Percentiles rank a stretch among this genome's conserved stretches.
Evolutionary conservation across 148 eudicot genomes (phyloP).

Genomic region (Cornus controversa): DNA sequence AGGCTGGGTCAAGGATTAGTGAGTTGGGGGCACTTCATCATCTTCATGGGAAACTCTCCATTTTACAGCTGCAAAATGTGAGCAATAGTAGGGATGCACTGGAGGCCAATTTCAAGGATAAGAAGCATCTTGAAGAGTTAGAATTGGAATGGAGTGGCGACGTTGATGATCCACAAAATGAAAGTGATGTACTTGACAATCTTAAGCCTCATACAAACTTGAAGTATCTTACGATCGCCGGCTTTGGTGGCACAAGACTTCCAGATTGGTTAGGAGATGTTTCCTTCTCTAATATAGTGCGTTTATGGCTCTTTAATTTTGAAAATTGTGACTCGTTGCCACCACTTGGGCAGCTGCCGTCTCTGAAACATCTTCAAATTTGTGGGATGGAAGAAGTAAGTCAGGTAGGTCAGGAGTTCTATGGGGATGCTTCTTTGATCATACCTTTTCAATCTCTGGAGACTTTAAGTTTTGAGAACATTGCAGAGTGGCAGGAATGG

Average conservation of each 20-base stretch:
- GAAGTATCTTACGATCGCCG: not conserved
- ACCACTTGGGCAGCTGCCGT: no score
- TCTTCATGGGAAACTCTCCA: not conserved
- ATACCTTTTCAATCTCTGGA: not conserved
- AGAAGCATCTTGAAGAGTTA: no score
- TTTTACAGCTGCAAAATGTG: not conserved
- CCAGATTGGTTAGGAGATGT: no score
- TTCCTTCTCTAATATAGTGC: no score
- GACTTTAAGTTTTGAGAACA: not conserved
- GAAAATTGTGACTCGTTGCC: no score
- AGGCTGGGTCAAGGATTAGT: not conserved
- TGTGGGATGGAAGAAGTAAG: no score
- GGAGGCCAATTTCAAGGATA: not conserved
- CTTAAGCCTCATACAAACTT: not conserved
- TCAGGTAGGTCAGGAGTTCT: not conserved
- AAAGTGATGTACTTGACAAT: not conserved
- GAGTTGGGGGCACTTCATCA: not conserved
- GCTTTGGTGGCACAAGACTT: not conserved
- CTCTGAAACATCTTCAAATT: no score
- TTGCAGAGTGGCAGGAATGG: slow-evolving; percentile 7
- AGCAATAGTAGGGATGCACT: not conserved
- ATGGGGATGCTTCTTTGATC: not conserved
- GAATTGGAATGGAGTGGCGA: not conserved
- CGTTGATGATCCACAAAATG: not conserved
- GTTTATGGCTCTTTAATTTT: no score